phyloP scores from a whole-genome alignment of 345 rosid species.

The Carallia pectinifolia region DNA sequence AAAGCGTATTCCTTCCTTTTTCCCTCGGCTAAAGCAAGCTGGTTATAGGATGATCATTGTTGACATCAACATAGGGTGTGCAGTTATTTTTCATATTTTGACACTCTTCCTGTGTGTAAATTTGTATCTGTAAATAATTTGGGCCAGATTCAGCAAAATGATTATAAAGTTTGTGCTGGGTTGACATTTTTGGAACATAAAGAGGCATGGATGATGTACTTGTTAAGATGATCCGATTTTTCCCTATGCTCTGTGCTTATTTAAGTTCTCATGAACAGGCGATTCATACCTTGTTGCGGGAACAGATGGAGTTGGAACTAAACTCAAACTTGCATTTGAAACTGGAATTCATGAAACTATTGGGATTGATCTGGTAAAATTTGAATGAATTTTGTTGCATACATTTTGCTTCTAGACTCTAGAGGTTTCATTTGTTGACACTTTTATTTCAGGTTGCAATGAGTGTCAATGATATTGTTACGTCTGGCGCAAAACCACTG shows the following conservation, averaged over 20 bases:
- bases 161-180: no score
- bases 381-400: neutral
- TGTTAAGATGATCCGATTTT: neutral
- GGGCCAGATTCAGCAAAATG: no score
- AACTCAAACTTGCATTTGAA: slow-evolving; percentile 90
- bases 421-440: slow-evolving; percentile 8
- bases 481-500: slow-evolving; percentile 92
- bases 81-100: no score
- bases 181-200: no score
- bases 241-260: neutral
- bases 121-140: no score
- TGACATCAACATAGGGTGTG: no score
- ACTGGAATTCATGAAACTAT: slow-evolving; percentile 85
- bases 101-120: no score
- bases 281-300: slow-evolving; percentile 93
- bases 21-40: no score
- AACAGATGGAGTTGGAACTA: slow-evolving; percentile 97
- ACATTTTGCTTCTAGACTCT: neutral
- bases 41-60: no score
- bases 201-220: no score
- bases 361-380: slow-evolving; percentile 82
- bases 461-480: slow-evolving; percentile 95
- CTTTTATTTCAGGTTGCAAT: slow-evolving; percentile 65
- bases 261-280: slow-evolving; percentile 39
- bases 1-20: no score